A percentile compares a stretch with the other conserved stretches of the same genome.
Evolutionary conservation across 345 rosid species (phyloP).

Genomic region (Schrenkiella parvula): DNA sequence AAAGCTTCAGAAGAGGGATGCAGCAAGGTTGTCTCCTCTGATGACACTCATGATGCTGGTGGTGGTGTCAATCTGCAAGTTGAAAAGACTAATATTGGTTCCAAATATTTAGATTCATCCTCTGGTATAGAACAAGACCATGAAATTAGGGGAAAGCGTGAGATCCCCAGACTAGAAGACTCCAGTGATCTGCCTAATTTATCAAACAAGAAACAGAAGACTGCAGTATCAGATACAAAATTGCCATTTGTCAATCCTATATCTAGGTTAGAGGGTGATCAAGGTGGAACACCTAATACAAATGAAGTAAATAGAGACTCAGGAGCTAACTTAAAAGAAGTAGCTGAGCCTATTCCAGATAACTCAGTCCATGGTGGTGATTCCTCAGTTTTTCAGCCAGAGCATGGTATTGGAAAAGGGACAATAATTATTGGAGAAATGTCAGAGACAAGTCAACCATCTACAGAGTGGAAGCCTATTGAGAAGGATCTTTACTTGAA

Average conservation of each 20-base stretch:
- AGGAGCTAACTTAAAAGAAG: slow-evolving; percentile 28
- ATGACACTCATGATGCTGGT: slow-evolving; percentile 29
- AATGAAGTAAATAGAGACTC: slow-evolving; percentile 35
- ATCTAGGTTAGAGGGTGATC: slow-evolving; percentile 21
- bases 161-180: slow-evolving; percentile 33
- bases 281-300: slow-evolving; percentile 10
- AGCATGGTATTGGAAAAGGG: slow-evolving; percentile 32
- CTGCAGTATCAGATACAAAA: slow-evolving; percentile 23
- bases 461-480: slow-evolving; percentile 73
- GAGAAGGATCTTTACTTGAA: slow-evolving; percentile 88
- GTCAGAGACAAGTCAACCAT: slow-evolving; percentile 39
- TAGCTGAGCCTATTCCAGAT: slow-evolving; percentile 25
- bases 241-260: neutral
- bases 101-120: slow-evolving; percentile 33
- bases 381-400: slow-evolving; percentile 25
- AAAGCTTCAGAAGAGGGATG: slow-evolving; percentile 39
- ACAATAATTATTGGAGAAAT: slow-evolving; percentile 30
- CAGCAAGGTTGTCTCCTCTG: slow-evolving; percentile 26
- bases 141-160: slow-evolving; percentile 58
- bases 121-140: slow-evolving; percentile 30
- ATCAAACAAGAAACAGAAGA: slow-evolving; percentile 66
- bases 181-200: slow-evolving; percentile 30
- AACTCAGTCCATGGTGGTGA: slow-evolving; percentile 26
- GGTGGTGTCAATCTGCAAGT: slow-evolving; percentile 29
- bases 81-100: slow-evolving; percentile 37